Conservation (phyloP, 208 protist genomes). For the Leishmania braziliensis region DNA sequence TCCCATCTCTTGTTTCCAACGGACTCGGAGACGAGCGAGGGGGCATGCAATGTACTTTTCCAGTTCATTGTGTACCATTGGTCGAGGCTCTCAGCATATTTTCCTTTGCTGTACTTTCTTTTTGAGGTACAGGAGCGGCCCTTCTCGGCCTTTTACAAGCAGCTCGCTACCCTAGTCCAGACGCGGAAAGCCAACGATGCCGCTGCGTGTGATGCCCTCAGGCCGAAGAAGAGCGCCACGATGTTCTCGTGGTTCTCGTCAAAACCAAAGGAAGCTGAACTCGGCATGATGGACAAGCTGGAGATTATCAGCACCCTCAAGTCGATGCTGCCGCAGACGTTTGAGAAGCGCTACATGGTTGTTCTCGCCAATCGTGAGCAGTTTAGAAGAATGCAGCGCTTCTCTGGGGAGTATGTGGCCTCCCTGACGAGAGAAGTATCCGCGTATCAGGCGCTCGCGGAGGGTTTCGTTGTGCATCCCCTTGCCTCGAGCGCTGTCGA, state of each 20-base stretch:
- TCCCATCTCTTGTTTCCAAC: slow-evolving; percentile 27
- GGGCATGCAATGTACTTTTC: slow-evolving; percentile 19
- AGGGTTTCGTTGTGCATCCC: slow-evolving; percentile 9
- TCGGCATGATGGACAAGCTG: slow-evolving; percentile 30
- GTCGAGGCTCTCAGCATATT: slow-evolving; percentile 19
- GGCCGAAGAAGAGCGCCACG: slow-evolving; percentile 27
- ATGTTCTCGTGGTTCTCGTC: slow-evolving; percentile 38
- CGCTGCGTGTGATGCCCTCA: slow-evolving; percentile 20
- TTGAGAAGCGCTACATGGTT: slow-evolving; percentile 34
- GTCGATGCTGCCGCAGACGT: slow-evolving; percentile 5
- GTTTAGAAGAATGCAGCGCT: slow-evolving; percentile 24
- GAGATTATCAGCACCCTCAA: slow-evolving; percentile 24
- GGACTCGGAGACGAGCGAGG: neutral
- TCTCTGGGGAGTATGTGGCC: slow-evolving; percentile 21
- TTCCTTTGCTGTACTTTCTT: slow-evolving; percentile 38
- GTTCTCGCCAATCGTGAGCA: slow-evolving; percentile 26
- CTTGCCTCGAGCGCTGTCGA: slow-evolving; percentile 8
- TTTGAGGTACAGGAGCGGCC: slow-evolving; percentile 30
- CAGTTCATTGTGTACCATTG: slow-evolving; percentile 28
- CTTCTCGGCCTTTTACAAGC: slow-evolving; percentile 27
- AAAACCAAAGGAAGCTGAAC: slow-evolving; percentile 30
- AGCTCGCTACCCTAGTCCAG: slow-evolving; percentile 17
- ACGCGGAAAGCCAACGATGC: slow-evolving; percentile 17
- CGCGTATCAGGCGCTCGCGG: slow-evolving; percentile 23
- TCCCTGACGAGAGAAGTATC: slow-evolving; percentile 14